These are phyloP conservation scores for Detonula confervacea DNA, from an alignment of 352 stramenopile genomes.

Conservation along the genomic window DNA sequence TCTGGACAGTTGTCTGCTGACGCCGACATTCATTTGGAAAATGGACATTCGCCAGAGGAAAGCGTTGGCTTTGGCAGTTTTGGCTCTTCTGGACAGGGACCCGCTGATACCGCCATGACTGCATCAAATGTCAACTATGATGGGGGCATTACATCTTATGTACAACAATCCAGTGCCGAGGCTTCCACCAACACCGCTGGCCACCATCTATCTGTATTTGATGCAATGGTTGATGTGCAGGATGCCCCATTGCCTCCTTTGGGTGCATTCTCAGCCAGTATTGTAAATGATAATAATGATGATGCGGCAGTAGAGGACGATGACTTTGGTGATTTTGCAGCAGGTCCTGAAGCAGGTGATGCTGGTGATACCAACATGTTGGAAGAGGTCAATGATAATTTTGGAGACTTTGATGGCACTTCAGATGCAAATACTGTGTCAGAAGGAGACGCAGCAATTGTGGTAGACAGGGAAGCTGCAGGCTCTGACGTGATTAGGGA, in stretches of 20 bases:
- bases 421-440: background rate
- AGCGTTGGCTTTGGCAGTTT: background rate
- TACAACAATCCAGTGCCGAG: no score
- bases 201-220: background rate
- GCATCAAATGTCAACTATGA: no score
- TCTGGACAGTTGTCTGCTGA: background rate
- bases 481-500: no score
- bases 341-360: background rate
- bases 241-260: background rate
- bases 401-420: slow-evolving; percentile 22
- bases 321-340: slow-evolving; percentile 54
- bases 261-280: background rate
- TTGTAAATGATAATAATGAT: background rate
- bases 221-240: slow-evolving; percentile 13
- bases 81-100: no score
- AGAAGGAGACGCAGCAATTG: slow-evolving; percentile 1
- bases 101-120: background rate
- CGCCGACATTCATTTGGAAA: no score
- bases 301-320: slow-evolving; percentile 12
- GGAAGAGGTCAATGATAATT: background rate
- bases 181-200: background rate
- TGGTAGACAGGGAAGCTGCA: no score
- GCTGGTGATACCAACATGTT: no score
- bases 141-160: no score
- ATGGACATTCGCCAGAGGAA: no score